Evolutionary conservation across 805 yeast genomes (phyloP).

Genomic region (Schwanniomyces vanrijiae): DNA sequence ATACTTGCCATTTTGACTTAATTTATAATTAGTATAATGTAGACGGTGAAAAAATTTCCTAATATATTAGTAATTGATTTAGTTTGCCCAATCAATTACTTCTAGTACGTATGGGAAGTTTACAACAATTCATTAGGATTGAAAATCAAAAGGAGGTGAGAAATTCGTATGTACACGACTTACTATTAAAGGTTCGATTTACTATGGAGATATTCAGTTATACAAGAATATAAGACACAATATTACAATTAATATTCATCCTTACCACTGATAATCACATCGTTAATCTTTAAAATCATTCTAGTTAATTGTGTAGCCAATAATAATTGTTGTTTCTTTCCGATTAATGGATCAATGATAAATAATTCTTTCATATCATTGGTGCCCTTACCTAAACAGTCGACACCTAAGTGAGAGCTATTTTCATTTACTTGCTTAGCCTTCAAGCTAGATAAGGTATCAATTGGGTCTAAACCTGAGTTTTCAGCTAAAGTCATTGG

Average conservation of each 20-base stretch:
- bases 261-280: conserved; percentile 88
- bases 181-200: neutral
- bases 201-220: neutral
- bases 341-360: conserved; percentile 95
- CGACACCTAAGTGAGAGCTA: conserved; percentile 80
- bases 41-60: neutral
- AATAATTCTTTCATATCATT: conserved; percentile 93
- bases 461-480: conserved; percentile 93
- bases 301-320: conserved; percentile 96
- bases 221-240: conserved; percentile 1
- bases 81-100: neutral
- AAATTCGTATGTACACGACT: neutral
- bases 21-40: neutral
- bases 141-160: neutral
- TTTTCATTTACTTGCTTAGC: conserved; percentile 78
- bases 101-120: neutral
- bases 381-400: conserved; percentile 84
- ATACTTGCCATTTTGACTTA: conserved; percentile 50
- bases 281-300: conserved; percentile 96
- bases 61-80: neutral
- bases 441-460: conserved; percentile 79
- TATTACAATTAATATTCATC: conserved; percentile 54
- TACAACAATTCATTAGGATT: neutral
- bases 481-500: conserved; percentile 97
- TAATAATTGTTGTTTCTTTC: conserved; percentile 93